Conservation (phyloP, 768 basidiomycete genomes). For the Trametes villosa region DNA sequence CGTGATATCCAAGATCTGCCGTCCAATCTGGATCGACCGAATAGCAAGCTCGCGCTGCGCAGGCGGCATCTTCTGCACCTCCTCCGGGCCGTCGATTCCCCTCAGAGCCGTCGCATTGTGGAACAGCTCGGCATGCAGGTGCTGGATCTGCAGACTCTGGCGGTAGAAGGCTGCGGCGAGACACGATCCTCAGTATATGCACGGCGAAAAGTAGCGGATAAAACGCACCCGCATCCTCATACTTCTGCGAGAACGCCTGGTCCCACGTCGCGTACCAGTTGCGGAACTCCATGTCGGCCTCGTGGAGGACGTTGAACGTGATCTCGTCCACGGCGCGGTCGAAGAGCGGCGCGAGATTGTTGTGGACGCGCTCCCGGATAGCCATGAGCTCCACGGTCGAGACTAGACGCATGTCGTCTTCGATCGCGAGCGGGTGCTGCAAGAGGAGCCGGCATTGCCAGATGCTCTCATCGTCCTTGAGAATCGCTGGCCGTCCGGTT, state of each 20-base stretch:
- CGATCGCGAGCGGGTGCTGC: slow-evolving; percentile 85
- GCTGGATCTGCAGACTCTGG: slow-evolving; percentile 86
- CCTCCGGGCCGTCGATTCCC: slow-evolving; percentile 84
- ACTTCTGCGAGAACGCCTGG: slow-evolving; percentile 77
- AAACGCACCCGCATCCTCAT: slow-evolving; percentile 73
- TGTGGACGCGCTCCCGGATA: slow-evolving; percentile 84
- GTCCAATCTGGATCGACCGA: slow-evolving; percentile 82
- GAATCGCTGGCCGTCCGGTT: slow-evolving; percentile 89
- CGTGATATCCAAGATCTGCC: slow-evolving; percentile 81
- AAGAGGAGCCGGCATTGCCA: slow-evolving; percentile 77
- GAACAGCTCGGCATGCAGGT: slow-evolving; percentile 83
- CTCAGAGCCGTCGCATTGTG: slow-evolving; percentile 83
- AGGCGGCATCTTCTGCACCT: slow-evolving; percentile 81
- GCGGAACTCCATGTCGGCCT: slow-evolving; percentile 78
- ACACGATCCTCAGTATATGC: slow-evolving; percentile 6
- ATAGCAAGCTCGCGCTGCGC: slow-evolving; percentile 81
- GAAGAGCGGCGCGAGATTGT: slow-evolving; percentile 72
- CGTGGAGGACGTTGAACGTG: slow-evolving; percentile 71
- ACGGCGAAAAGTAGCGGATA: neutral
- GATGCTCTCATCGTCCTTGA: slow-evolving; percentile 93
- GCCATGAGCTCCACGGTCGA: slow-evolving; percentile 94
- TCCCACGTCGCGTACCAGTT: slow-evolving; percentile 87
- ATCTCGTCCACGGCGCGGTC: slow-evolving; percentile 77
- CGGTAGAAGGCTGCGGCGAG: slow-evolving; percentile 72
- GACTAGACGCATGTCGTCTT: slow-evolving; percentile 93